Evolutionary conservation across 345 rosid genomes (phyloP), one percentile per base, ranked within the genome.

Genomic region (Populus nigra): DNA sequence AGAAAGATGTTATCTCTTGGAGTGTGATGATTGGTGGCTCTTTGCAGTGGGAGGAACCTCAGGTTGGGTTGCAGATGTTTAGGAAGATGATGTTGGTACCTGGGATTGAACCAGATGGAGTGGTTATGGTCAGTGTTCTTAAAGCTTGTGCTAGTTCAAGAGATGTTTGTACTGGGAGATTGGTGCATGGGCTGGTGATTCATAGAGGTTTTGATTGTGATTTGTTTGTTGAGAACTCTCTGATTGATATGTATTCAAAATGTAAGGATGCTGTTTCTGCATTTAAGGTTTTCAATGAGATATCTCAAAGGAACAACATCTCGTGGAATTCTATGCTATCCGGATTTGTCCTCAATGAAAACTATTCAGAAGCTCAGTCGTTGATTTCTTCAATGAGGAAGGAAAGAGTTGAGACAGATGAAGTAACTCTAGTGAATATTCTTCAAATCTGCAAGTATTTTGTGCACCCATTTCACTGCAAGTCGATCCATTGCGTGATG

Each of bases 251-350:
- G 90, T 93, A 90, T 80, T 85, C 88, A 0, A 88, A 88, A 81
- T 88, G 90, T 1, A 23, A 59, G 9, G 90, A 88, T 76, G 74
- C 78, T 25, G 84, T 55, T 59, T 85, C 94, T 72, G 94, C 93
- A 6, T 76, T 72, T 74, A 68, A 68, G 63, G 88, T 90, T 53
- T 91, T 90, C 78, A 61, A 74, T 53, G 87, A 79, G 79, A 86
- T 81, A 65, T 72, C 82, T 68, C 47, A 5, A 69, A 79, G 78
- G 83, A 90, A 90, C 82, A 82, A 38, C 2, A 88, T 90, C 79
- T 88, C 91, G 2, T 90, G 94, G 98, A 93, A 90, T 81, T 88
- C 90, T 8, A 80, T 89, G 73, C 69, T 88, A 72, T 85, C 91
- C 43, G 93, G 97, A 68, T 87, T 84, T 62, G 87, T 88, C 76